These are phyloP conservation scores for Fusarium sp. DNA, from an alignment of 2,329 filamentous ascomycete genomes.

Conservation along the genomic window DNA sequence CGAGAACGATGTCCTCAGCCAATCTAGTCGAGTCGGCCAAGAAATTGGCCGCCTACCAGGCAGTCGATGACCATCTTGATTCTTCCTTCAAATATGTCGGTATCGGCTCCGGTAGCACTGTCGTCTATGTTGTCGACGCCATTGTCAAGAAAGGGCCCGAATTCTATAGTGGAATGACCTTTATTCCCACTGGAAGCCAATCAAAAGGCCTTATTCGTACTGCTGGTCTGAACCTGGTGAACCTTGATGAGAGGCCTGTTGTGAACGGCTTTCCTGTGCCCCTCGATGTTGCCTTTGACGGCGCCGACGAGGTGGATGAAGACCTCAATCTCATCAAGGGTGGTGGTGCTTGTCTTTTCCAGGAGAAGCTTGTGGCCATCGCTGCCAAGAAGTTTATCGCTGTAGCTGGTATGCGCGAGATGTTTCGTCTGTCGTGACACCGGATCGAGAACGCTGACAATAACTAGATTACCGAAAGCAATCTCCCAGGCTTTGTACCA, in stretches of 20 bases:
- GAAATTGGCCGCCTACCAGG: constrained; percentile 76
- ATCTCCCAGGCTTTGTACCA: constrained; percentile 76
- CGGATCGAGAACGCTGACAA: constrained; percentile 12
- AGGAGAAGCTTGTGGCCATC: constrained; percentile 94
- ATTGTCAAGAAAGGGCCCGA: constrained; percentile 70
- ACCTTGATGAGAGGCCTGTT: constrained; percentile 77
- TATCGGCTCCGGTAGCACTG: constrained; percentile 84
- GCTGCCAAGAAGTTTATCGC: constrained; percentile 87
- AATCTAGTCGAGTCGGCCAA: constrained; percentile 76
- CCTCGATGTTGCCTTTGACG: constrained; percentile 93
- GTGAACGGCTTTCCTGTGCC: constrained; percentile 55
- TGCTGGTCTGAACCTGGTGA: constrained; percentile 80
- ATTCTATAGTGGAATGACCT: constrained; percentile 75
- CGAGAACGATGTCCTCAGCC: constrained; percentile 51
- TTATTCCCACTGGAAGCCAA: constrained; percentile 92
- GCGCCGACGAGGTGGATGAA: constrained; percentile 95
- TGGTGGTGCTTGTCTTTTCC: constrained; percentile 95
- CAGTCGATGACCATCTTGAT: constrained; percentile 77
- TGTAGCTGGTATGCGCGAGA: constrained; percentile 72
- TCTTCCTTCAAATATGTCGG: constrained; percentile 73
- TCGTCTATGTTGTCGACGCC: constrained; percentile 86
- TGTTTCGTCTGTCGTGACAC: constrained; percentile 1
- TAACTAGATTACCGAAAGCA: constrained; percentile 86
- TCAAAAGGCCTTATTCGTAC: constrained; percentile 85
- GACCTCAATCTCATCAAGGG: constrained; percentile 98